Percentiles rank a stretch among this genome's conserved stretches.
Evolutionary conservation across 176 grass and related monocot species (phyloP).

Genomic region (Microstegium vimineum): DNA sequence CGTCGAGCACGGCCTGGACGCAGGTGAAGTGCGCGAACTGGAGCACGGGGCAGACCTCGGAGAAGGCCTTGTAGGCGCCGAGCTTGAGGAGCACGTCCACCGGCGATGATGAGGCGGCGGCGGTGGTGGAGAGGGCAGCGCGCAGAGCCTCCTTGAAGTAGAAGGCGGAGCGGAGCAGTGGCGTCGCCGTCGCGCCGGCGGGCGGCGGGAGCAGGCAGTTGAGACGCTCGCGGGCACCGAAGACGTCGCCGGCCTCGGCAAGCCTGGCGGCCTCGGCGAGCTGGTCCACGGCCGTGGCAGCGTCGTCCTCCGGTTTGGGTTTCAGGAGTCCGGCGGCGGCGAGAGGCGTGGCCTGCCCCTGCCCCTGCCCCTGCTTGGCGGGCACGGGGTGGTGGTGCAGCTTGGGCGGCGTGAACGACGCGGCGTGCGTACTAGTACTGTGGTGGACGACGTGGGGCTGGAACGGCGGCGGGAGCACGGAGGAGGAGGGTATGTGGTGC

Average conservation of each 20-base stretch:
- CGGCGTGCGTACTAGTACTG: background rate
- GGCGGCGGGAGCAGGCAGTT: slow-evolving; percentile 65
- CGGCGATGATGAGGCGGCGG: slow-evolving; percentile 8
- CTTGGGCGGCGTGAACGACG: background rate
- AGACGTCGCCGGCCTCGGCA: slow-evolving; percentile 32
- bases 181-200: slow-evolving; percentile 25
- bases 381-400: background rate
- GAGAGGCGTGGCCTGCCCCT: too few relatives aligned
- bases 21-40: slow-evolving; percentile 84
- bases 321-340: background rate
- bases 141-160: slow-evolving; percentile 81
- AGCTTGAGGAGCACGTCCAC: slow-evolving; percentile 64
- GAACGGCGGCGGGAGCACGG: background rate
- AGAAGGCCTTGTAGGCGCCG: slow-evolving; percentile 70
- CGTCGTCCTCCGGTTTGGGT: slow-evolving; percentile 25
- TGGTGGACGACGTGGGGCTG: background rate
- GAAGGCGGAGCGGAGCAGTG: slow-evolving; percentile 68
- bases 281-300: slow-evolving; percentile 17
- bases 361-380: too few relatives aligned
- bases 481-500: slow-evolving; percentile 28
- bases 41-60: slow-evolving; percentile 63
- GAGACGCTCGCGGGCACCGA: slow-evolving; percentile 71
- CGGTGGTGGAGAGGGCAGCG: slow-evolving; percentile 30
- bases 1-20: slow-evolving; percentile 70
- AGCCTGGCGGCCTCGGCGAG: slow-evolving; percentile 38